Evolutionary conservation across 1,284 basidiomycete species (phyloP), one percentile per base, ranked within the genome.

Genomic region (Tilletia caries): DNA sequence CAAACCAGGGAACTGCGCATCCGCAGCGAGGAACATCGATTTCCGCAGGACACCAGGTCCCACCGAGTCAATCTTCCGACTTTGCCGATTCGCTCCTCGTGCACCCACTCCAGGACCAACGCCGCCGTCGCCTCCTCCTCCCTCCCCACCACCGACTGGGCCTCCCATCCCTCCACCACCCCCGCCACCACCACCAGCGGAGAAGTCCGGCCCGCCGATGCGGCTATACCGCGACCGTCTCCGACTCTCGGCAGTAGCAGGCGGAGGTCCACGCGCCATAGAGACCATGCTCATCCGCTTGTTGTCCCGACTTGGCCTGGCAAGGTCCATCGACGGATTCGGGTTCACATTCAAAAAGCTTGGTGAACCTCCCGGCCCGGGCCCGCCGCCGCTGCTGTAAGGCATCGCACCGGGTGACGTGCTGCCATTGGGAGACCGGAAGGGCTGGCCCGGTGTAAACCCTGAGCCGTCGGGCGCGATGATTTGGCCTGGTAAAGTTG

Each of bases 1-100:
- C 32, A 62, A 37, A 29, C 58, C 58, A 13, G 58, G 58, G 58
- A 62, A 62, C 58, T 62, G 58, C 32, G 58, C 69, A 50, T 69
- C 65, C 20, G 29, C 33, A 2, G 34, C 29, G 37, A 67, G 23
- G 67, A 62, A 70, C 65, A 70, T 62, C 25, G 64, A 66, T 41
- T 70, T 70, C n/a, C 69, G 65, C 33, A 70, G 29, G 25, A 60
- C 50, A 48, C 69, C 69, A n/a, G 69, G 69, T 62, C 69, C 69
- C 23, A 70, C 65, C 20, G 65, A 67, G 32, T 70, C 69, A 23
- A 70, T 70, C 29, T 54, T 25, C 58, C 33, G 58, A 62, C 58
- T 62, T 34, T 20, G 29, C 23, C 58, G 58, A 33, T 62, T 62
- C 10, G 18, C 32, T 12, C 18, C 29, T 33, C 29, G 18, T 2